Evolutionary conservation across 495 filamentous ascomycete species (phyloP).

Genomic region (Glarea lozoyensis): DNA sequence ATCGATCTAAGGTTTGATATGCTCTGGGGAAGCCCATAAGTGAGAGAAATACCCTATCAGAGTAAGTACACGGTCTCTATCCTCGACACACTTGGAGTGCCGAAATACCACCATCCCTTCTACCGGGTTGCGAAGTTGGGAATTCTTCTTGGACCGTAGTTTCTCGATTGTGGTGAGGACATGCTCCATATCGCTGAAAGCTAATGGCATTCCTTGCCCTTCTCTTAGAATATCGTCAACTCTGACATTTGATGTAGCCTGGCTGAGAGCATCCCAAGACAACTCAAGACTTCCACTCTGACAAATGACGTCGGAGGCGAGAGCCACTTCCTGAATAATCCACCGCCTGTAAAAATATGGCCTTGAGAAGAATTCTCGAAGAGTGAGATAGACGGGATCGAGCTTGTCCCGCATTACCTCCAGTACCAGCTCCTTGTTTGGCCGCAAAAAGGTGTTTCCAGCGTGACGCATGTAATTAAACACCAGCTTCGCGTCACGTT

Average conservation of each 20-base stretch:
- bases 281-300: neutral
- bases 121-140: neutral
- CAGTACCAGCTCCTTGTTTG: neutral
- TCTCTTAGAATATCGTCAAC: neutral
- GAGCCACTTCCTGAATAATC: neutral
- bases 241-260: neutral
- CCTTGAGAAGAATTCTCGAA: neutral
- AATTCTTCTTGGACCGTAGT: neutral
- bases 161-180: neutral
- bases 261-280: neutral
- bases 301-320: neutral
- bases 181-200: neutral
- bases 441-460: neutral
- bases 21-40: neutral
- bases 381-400: neutral
- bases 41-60: neutral
- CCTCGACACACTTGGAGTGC: neutral
- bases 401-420: neutral
- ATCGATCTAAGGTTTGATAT: neutral
- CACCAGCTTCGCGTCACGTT: neutral
- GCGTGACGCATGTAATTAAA: neutral
- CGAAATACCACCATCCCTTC: neutral
- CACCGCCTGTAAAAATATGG: neutral
- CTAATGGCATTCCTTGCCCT: neutral
- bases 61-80: neutral